A percentile compares a stretch with the other conserved stretches of the same genome.
These are phyloP conservation scores for Mycosarcoma mackinlayi DNA, from an alignment of 1,284 basidiomycete species.

Conservation along the genomic window DNA sequence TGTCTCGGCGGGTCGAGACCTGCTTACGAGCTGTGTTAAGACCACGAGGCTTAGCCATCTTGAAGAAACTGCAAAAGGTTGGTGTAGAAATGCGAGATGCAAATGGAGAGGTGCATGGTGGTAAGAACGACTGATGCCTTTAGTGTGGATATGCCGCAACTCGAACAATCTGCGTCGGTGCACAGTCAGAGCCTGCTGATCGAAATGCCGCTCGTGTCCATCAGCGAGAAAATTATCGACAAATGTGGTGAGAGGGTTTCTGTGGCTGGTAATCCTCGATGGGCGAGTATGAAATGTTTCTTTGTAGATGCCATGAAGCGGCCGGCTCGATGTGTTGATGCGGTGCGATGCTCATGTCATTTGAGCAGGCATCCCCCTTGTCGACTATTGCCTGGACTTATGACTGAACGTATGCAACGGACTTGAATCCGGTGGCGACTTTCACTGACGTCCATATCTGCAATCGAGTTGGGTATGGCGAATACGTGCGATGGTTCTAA, in stretches of 20 bases:
- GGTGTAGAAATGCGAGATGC: constrained; percentile 1
- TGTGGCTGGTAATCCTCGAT: neutral
- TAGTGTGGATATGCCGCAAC: neutral
- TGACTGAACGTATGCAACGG: no score
- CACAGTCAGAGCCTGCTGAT: constrained; percentile 7
- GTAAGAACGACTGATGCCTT: constrained; percentile 9
- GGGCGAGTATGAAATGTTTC: no score
- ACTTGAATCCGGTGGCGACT: no score
- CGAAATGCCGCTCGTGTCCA: neutral
- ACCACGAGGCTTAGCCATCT: constrained; percentile 84
- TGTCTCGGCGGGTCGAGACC: constrained; percentile 90
- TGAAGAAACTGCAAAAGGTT: constrained; percentile 45
- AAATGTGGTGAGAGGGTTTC: neutral
- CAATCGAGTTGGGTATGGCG: no score
- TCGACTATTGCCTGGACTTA: no score
- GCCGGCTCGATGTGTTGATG: no score
- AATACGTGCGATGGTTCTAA: no score
- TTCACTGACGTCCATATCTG: no score
- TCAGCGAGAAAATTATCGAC: no score
- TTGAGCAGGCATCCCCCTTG: no score
- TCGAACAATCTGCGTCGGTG: constrained; percentile 6
- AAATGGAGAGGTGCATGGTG: constrained; percentile 12
- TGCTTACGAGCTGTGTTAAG: constrained; percentile 99
- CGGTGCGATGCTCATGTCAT: no score
- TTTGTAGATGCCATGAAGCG: no score